These are phyloP conservation scores for Purpureocillium lavendulum DNA, from an alignment of 2,329 filamentous ascomycete genomes.

Conservation along the genomic window DNA sequence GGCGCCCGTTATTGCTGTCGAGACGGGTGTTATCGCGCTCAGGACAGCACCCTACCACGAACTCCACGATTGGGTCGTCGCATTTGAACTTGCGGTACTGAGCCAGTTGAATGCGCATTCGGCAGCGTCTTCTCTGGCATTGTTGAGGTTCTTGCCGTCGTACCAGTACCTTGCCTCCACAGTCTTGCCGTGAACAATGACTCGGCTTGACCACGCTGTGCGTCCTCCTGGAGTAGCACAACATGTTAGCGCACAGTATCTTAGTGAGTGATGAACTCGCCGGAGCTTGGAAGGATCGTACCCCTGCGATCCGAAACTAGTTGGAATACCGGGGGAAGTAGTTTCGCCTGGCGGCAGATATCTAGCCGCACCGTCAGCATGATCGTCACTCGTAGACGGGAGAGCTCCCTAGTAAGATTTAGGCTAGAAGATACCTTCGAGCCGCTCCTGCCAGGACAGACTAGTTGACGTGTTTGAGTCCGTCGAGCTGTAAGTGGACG, in stretches of 20 bases:
- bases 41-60: slow-evolving; percentile 8
- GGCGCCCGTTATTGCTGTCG: too few relatives aligned
- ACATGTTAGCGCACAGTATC: not conserved
- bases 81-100: slow-evolving; percentile 22
- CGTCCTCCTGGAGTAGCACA: slow-evolving; percentile 56
- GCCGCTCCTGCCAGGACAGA: slow-evolving; percentile 45
- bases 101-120: slow-evolving; percentile 65
- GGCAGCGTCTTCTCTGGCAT: slow-evolving; percentile 85
- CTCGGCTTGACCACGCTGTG: slow-evolving; percentile 81
- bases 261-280: too few relatives aligned
- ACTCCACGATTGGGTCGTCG: slow-evolving; percentile 15
- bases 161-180: slow-evolving; percentile 83
- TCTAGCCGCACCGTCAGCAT: slow-evolving; percentile 28
- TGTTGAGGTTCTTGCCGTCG: slow-evolving; percentile 79
- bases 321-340: slow-evolving; percentile 53
- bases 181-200: slow-evolving; percentile 58
- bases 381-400: slow-evolving; percentile 5
- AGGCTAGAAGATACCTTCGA: slow-evolving; percentile 34
- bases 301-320: slow-evolving; percentile 70
- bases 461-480: slow-evolving; percentile 12
- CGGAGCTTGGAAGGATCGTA: slow-evolving; percentile 26
- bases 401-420: not conserved
- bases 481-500: slow-evolving; percentile 16
- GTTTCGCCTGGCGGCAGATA: slow-evolving; percentile 45
- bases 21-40: too few relatives aligned